A percentile compares a stretch with the other conserved stretches of the same genome.
Evolutionary conservation across 1,139 yeast species (phyloP).

Genomic region (Saccharomyces pastorianus): DNA sequence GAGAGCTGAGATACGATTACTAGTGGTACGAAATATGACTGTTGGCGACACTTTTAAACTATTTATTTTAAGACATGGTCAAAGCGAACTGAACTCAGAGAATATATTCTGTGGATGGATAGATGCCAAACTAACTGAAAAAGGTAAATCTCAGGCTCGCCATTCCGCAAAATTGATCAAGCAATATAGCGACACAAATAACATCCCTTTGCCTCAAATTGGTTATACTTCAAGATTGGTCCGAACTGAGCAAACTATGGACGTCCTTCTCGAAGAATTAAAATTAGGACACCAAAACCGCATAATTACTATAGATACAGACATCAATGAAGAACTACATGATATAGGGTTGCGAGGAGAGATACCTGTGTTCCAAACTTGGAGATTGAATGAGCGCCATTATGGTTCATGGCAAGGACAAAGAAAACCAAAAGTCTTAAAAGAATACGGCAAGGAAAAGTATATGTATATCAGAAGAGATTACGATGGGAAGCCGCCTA

Average conservation of each 20-base stretch:
- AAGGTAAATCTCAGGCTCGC: conserved; percentile 55
- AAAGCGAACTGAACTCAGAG: conserved; percentile 62
- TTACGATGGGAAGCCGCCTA: conserved; percentile 61
- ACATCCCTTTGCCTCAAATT: conserved; percentile 38
- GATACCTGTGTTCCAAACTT: conserved; percentile 35
- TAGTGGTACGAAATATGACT: conserved; percentile 7
- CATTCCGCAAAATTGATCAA: conserved; percentile 48
- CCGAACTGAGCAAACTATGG: conserved; percentile 59
- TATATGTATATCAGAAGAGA: conserved; percentile 63
- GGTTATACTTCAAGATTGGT: conserved; percentile 59
- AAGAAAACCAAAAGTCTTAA: conserved; percentile 45
- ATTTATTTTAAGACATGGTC: conserved; percentile 51
- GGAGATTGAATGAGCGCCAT: conserved; percentile 75
- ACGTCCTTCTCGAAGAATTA: conserved; percentile 46
- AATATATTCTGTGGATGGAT: conserved; percentile 77
- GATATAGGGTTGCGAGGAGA: conserved; percentile 5
- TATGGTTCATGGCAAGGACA: conserved; percentile 69
- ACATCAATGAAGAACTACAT: conserved; percentile 6
- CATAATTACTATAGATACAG: conserved; percentile 16
- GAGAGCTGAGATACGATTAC: not conserved
- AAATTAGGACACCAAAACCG: conserved; percentile 20
- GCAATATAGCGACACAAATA: conserved; percentile 23
- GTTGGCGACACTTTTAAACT: conserved; percentile 20
- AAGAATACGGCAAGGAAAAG: conserved; percentile 47
- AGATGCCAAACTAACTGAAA: conserved; percentile 53